Conservation (phyloP, 1,284 basidiomycete genomes). For the Tilletia caries region DNA sequence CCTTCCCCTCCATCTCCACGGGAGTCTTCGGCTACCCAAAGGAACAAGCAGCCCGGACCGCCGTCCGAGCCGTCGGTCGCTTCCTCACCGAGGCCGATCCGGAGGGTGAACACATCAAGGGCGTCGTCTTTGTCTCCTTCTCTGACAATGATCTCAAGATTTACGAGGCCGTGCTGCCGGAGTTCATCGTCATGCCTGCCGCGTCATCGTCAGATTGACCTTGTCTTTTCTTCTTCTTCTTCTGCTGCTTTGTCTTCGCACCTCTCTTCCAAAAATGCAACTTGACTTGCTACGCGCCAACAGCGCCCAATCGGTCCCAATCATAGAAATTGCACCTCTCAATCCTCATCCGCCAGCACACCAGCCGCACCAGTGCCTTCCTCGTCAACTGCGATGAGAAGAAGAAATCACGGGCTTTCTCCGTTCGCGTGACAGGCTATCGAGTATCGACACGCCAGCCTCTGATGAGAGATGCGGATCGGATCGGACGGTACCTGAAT, state of each 20-base stretch:
- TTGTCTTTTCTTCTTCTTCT: neutral
- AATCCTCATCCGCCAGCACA: neutral
- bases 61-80: conserved; percentile 31
- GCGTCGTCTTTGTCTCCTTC: conserved; percentile 2
- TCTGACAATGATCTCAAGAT: neutral
- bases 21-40: conserved; percentile 52
- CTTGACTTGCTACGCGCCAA: too few relatives aligned
- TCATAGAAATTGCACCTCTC: too few relatives aligned
- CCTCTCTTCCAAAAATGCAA: too few relatives aligned
- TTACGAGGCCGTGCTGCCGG: neutral
- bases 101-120: conserved; percentile 12
- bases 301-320: too few relatives aligned
- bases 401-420: too few relatives aligned
- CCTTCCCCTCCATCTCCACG: conserved; percentile 49
- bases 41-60: conserved; percentile 31
- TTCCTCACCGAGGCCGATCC: conserved; percentile 26
- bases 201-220: neutral
- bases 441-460: too few relatives aligned
- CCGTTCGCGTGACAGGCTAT: too few relatives aligned
- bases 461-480: too few relatives aligned
- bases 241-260: too few relatives aligned
- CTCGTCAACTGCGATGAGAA: too few relatives aligned
- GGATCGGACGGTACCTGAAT: too few relatives aligned
- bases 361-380: too few relatives aligned
- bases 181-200: neutral